Evolutionary conservation across 306 rosid species (phyloP).

Genomic region (Acacia melanoxylon): DNA sequence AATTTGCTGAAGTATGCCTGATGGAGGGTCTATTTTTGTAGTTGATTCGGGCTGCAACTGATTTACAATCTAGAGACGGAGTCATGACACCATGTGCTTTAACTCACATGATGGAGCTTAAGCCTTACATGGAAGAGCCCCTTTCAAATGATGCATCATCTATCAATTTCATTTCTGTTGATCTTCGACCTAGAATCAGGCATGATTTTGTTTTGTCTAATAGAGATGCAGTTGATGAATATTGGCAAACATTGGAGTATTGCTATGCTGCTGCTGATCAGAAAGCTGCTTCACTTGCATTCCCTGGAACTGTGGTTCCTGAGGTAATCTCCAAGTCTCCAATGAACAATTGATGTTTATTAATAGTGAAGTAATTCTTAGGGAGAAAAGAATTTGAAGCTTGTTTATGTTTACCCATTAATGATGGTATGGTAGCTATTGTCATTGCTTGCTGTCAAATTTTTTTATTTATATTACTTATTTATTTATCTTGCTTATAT

Average conservation of each 20-base stretch:
- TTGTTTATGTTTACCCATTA: background rate
- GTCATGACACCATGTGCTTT: conserved; percentile 37
- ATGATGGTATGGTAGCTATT: background rate
- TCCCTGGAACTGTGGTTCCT: conserved; percentile 87
- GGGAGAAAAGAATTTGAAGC: background rate
- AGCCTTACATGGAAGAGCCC: conserved; percentile 92
- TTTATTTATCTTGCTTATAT: background rate
- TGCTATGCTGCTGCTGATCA: conserved; percentile 85
- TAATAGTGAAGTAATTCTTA: background rate
- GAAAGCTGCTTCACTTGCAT: conserved; percentile 77
- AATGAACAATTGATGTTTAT: conserved; percentile 18
- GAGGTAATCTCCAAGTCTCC: conserved; percentile 58
- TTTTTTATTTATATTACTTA: background rate
- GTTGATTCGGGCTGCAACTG: conserved; percentile 71
- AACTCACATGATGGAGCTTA: conserved; percentile 80
- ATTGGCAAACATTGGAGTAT: conserved; percentile 89
- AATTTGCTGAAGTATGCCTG: conserved; percentile 29
- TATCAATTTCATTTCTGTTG: conserved; percentile 56
- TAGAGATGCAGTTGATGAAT: conserved; percentile 81
- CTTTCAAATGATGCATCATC: conserved; percentile 65
- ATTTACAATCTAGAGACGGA: conserved; percentile 50
- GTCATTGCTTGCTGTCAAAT: background rate
- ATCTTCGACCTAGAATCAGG: conserved; percentile 93
- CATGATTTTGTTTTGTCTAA: conserved; percentile 84
- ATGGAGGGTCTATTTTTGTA: conserved; percentile 45